These are phyloP conservation scores for Casuarina cunninghamiana DNA, from an alignment of 306 rosid species.

Conservation along the genomic window DNA sequence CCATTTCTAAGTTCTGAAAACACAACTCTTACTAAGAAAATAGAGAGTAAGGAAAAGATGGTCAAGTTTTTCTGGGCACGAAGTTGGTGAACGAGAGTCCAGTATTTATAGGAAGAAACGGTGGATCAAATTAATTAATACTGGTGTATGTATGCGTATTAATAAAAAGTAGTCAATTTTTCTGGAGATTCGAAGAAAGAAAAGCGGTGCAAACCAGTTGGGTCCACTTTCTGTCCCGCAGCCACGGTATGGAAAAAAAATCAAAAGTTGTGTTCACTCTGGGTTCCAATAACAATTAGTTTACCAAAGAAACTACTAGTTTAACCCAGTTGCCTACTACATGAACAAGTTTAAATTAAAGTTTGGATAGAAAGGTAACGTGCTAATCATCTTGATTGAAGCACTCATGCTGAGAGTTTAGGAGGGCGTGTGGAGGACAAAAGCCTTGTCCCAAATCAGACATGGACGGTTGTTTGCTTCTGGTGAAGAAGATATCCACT, in stretches of 20 bases:
- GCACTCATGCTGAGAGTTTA: background rate
- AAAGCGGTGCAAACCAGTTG: background rate
- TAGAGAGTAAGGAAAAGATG: background rate
- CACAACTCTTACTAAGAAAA: background rate
- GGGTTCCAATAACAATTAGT: background rate
- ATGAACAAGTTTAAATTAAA: background rate
- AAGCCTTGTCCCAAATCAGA: background rate
- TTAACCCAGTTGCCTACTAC: no score
- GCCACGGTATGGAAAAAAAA: background rate
- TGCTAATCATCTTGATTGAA: background rate
- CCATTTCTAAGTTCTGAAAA: constrained; percentile 24
- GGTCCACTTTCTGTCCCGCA: background rate
- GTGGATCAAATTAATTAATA: background rate
- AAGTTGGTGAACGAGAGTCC: background rate
- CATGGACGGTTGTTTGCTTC: background rate
- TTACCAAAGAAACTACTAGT: no score
- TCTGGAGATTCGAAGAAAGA: background rate
- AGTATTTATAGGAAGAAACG: background rate
- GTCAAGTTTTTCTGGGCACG: background rate
- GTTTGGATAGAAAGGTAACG: background rate
- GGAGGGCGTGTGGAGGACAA: background rate
- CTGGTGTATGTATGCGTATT: background rate
- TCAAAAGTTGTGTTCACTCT: background rate
- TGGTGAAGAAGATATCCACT: background rate
- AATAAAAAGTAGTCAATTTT: background rate